Percentiles rank a stretch among this genome's conserved stretches.
Evolutionary conservation across 176 grass and related monocot species (phyloP).

Genomic region (Chrysopogon serrulatus): DNA sequence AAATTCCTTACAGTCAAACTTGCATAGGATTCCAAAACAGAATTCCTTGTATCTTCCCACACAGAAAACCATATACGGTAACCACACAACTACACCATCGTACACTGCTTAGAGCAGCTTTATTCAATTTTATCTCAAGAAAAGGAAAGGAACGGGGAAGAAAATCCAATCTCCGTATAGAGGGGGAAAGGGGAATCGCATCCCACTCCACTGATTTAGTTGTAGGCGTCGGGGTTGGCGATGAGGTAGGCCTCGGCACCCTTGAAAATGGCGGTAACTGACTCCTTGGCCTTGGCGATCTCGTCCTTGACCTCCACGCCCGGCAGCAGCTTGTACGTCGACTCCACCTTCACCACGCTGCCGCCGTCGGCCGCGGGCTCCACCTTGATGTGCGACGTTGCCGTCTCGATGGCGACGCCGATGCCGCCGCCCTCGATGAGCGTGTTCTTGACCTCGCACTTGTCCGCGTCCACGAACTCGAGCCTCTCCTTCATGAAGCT

Average conservation of each 20-base stretch:
- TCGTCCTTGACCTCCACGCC: neutral
- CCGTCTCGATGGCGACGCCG: neutral
- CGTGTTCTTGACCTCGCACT: neutral
- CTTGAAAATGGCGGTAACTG: neutral
- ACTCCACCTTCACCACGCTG: neutral
- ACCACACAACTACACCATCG: too few species aligned
- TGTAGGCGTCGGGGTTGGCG: neutral
- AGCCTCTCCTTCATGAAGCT: neutral
- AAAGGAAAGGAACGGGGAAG: too few species aligned
- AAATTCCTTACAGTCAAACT: too few species aligned
- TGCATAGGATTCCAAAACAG: too few species aligned
- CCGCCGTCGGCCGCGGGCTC: neutral
- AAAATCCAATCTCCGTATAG: too few species aligned
- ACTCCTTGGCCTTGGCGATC: conserved; percentile 38
- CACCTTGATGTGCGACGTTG: neutral
- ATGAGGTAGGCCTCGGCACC: neutral
- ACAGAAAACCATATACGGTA: too few species aligned
- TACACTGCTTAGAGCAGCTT: too few species aligned
- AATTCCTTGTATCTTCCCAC: too few species aligned
- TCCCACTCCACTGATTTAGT: neutral
- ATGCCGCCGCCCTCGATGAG: neutral
- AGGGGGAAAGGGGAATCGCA: too few species aligned
- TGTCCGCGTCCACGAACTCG: neutral
- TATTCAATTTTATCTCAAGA: too few species aligned
- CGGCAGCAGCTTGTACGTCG: neutral